These are phyloP conservation scores for Sarcodon sp. DNA, from an alignment of 768 basidiomycete species.

Conservation along the genomic window DNA sequence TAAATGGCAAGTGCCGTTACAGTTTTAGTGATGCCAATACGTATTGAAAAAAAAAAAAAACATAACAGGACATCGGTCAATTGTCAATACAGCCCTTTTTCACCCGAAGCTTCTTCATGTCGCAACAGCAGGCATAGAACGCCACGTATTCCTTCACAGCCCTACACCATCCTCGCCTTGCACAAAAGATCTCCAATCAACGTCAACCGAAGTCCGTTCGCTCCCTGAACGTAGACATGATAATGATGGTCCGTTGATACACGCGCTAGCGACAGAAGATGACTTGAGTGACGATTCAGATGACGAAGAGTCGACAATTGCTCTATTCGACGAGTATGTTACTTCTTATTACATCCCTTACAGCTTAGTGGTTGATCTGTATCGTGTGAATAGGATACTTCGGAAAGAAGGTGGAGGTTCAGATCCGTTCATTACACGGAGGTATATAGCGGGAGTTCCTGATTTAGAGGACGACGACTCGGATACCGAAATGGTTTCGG, in stretches of 20 bases:
- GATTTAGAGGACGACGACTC: neutral
- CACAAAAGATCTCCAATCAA: conserved; percentile 26
- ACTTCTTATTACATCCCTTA: neutral
- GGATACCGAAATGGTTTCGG: neutral
- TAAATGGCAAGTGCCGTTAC: conserved; percentile 33
- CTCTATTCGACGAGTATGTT: conserved; percentile 62
- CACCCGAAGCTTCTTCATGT: conserved; percentile 61
- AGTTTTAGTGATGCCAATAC: neutral
- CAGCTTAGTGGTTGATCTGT: conserved; percentile 5
- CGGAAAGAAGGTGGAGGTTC: conserved; percentile 35
- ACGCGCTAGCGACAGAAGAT: conserved; percentile 18
- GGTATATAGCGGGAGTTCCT: neutral
- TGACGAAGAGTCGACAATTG: conserved; percentile 31
- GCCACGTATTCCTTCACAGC: conserved; percentile 54
- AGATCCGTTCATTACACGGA: neutral
- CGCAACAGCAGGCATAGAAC: conserved; percentile 65
- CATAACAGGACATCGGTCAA: conserved; percentile 52
- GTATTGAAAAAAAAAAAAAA: neutral
- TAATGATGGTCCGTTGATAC: conserved; percentile 23
- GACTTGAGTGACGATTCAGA: conserved; percentile 15
- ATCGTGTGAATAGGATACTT: conserved; percentile 31
- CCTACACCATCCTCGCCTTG: conserved; percentile 42
- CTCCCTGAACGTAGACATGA: conserved; percentile 22
- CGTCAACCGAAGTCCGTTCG: conserved; percentile 33
- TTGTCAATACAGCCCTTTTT: conserved; percentile 62